These are phyloP conservation scores for Tetraselmis chui DNA, from an alignment of 139 green algal genomes.

Conservation along the genomic window DNA sequence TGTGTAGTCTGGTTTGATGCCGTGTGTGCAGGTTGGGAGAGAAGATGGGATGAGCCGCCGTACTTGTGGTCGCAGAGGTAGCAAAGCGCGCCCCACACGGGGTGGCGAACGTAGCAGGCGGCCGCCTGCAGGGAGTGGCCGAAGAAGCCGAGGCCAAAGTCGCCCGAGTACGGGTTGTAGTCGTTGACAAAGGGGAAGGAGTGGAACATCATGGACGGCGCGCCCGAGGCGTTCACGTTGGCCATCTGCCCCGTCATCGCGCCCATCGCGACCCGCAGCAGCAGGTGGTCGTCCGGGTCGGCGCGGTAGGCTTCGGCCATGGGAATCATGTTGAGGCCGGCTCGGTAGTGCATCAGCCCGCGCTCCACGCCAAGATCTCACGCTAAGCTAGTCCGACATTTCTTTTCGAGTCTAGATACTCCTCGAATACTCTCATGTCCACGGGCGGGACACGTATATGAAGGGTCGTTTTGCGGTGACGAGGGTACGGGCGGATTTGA, in stretches of 20 bases:
- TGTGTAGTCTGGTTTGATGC: no score
- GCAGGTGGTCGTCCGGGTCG: neutral
- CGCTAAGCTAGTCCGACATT: no score
- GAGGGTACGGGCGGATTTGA: no score
- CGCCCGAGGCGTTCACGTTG: constrained; percentile 7
- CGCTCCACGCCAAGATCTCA: neutral
- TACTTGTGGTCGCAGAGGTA: neutral
- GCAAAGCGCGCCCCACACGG: neutral
- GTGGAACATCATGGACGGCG: constrained; percentile 10
- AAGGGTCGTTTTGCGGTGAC: no score
- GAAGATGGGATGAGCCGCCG: no score
- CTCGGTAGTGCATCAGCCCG: constrained; percentile 6
- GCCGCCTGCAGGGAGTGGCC: neutral
- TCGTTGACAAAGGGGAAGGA: constrained; percentile 5
- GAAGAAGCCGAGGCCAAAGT: constrained; percentile 14
- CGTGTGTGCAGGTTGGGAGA: no score
- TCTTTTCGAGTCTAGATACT: no score
- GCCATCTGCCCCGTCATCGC: neutral
- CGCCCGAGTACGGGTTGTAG: constrained; percentile 1
- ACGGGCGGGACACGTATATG: no score
- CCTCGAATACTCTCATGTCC: no score
- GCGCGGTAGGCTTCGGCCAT: neutral
- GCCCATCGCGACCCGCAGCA: constrained; percentile 4
- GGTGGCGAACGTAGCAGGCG: neutral
- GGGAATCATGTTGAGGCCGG: constrained; percentile 5